Evolutionary conservation across 441 rosid species (phyloP).

Genomic region (Corymbia calophylla): DNA sequence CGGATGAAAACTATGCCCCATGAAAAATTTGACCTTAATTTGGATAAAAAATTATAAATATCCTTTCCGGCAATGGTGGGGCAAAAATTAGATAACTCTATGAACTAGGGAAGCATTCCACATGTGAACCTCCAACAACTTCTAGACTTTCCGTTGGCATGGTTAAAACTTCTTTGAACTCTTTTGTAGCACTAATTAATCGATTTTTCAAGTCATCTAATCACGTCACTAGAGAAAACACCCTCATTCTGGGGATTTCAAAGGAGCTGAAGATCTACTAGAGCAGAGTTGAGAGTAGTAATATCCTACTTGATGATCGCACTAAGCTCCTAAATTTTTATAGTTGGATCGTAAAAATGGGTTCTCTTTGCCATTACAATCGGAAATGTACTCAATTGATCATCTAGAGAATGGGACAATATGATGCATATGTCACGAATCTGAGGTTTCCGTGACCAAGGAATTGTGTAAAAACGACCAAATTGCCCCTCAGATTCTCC

Average conservation of each 20-base stretch:
- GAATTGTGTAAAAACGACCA: no score
- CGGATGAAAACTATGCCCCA: no score
- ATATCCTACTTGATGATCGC: slow-evolving; percentile 87
- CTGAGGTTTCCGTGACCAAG: no score
- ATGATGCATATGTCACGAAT: no score
- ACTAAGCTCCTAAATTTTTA: slow-evolving; percentile 89
- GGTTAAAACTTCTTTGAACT: slow-evolving; percentile 87
- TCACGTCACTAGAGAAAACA: slow-evolving; percentile 67
- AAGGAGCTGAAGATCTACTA: slow-evolving; percentile 78
- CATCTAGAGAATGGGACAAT: no score
- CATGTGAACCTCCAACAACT: no score
- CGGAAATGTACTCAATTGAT: not conserved
- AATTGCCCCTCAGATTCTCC: no score
- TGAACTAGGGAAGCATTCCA: not conserved
- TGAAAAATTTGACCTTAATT: no score
- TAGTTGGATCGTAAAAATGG: slow-evolving; percentile 86
- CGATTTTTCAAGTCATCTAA: slow-evolving; percentile 56
- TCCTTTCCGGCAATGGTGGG: no score
- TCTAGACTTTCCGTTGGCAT: slow-evolving; percentile 57
- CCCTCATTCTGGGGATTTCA: slow-evolving; percentile 65
- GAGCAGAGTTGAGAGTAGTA: slow-evolving; percentile 78
- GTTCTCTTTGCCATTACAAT: slow-evolving; percentile 80
- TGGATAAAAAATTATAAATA: no score
- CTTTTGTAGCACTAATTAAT: slow-evolving; percentile 75
- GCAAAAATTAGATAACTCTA: not conserved